Percentiles rank a stretch among this genome's conserved stretches.
Evolutionary conservation across 495 filamentous ascomycete genomes (phyloP).

Genomic region (Chaetomium cochliodes): DNA sequence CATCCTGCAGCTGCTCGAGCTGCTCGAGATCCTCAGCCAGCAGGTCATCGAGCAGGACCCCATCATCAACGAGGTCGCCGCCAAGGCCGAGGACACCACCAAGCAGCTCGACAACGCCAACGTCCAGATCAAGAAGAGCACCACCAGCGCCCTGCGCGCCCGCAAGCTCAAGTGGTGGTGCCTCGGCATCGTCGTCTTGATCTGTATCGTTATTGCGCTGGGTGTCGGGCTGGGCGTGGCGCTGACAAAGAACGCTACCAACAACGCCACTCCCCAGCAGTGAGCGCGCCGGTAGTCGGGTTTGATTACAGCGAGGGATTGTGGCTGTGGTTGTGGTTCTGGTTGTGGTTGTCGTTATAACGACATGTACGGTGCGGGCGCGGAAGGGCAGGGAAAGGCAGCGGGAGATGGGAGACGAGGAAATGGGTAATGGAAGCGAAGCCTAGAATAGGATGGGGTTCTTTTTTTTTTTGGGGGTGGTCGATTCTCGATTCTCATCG

Average conservation of each 20-base stretch:
- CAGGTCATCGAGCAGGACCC: constrained; percentile 63
- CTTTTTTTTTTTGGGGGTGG: no score
- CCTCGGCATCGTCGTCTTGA: constrained; percentile 57
- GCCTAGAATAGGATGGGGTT: not conserved
- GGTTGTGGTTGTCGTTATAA: no score
- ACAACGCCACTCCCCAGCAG: not conserved
- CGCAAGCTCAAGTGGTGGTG: constrained; percentile 73
- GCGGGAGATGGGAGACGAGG: not conserved
- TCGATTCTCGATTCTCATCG: no score
- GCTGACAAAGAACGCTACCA: constrained; percentile 1
- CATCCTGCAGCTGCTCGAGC: constrained; percentile 60
- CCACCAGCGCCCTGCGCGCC: constrained; percentile 54
- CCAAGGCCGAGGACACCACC: constrained; percentile 55
- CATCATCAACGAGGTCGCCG: constrained; percentile 53
- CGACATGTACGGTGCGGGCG: no score
- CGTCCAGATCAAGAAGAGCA: constrained; percentile 59
- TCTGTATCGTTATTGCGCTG: constrained; percentile 53
- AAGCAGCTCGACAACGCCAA: constrained; percentile 60
- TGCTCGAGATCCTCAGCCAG: constrained; percentile 67
- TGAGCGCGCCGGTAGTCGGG: not conserved
- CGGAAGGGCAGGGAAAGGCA: no score
- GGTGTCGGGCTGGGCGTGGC: constrained; percentile 46
- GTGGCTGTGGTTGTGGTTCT: no score
- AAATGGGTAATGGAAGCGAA: not conserved
- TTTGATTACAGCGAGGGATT: no score